Base-by-base conservation (phyloP, 352 stramenopile species). In the Phytophthora boehmeriae region DNA sequence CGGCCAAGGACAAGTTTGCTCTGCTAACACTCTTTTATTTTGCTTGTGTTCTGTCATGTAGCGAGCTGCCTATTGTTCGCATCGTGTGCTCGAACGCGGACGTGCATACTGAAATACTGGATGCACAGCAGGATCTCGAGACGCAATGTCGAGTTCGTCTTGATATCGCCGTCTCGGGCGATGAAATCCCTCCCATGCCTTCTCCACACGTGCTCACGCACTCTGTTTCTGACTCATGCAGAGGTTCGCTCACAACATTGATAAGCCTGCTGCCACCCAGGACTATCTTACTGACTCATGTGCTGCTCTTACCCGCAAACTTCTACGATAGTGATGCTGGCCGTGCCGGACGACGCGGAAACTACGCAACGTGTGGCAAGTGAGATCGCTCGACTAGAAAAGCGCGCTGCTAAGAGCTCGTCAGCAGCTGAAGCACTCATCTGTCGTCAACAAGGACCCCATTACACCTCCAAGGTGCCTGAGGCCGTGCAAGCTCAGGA, bases 401-500 rank as follows among this genome's bases (percentile, higher is more conserved):
- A 96, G 44, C 82, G 83, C 32, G 60, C 69, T 0, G 44, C 23
- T 2, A 96, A 96, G 62, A 83, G 74, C 54, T 32, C 71, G 10
- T 73, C 78, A 8, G 73, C 83, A 1, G 45, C 81, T 10, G 59
- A 88, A 20, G 71, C 61, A 13, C 74, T 94, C 1, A 20, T 69
- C 13, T 51, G 64, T 2, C 85, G 84, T 32, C 72, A 78, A 28
- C 30, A 67, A 1, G 73, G 78, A 20, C 48, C 73, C 2, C 75
- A 86, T 10, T 96, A 96, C 54, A 20, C 55, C 0, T 42, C 25
- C 17, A 92, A 92, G 42, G 87, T 96, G 16, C 87, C 87, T 0
- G 78, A 90, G 22, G 38, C 65, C 8, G 73, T 93, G 25, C 83
- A 85, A 56, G 52, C 69, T 27, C 85, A 93, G 63, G 81, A 92